phyloP scores from a whole-genome alignment of 75 land plant genomes.

The Cryptomeria japonica region DNA sequence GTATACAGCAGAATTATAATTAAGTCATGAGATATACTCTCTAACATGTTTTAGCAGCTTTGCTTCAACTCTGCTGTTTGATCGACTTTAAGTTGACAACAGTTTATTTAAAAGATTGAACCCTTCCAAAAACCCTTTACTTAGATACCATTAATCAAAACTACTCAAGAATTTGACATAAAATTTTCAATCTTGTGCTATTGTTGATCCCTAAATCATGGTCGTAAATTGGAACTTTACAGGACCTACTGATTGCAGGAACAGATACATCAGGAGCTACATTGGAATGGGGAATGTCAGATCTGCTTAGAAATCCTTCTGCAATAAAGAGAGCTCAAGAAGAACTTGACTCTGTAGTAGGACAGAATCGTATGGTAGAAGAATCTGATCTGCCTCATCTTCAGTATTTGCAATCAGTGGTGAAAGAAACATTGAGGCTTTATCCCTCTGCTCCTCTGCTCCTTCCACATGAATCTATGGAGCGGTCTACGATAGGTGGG shows the following conservation, averaged over 20 bases:
- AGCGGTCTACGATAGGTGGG: conserved; percentile 20
- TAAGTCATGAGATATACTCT: too few species aligned
- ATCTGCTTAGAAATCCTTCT: not conserved
- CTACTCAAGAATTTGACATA: not conserved
- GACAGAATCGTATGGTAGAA: not conserved
- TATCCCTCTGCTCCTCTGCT: conserved; percentile 38
- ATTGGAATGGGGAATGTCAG: conserved; percentile 14
- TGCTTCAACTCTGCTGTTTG: too few species aligned
- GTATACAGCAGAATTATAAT: too few species aligned
- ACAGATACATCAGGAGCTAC: conserved; percentile 9
- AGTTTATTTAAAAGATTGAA: too few species aligned
- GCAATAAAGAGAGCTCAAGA: conserved; percentile 1
- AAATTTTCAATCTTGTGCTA: not conserved
- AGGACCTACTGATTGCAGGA: conserved; percentile 14
- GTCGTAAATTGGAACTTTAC: not conserved
- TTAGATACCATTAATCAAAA: not conserved
- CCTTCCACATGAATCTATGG: conserved; percentile 35
- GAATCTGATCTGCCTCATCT: conserved; percentile 14
- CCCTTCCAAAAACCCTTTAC: too few species aligned
- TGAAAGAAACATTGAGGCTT: conserved; percentile 11
- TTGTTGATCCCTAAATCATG: not conserved
- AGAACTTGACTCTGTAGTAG: conserved; percentile 18
- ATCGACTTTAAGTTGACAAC: too few species aligned
- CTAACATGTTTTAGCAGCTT: too few species aligned
- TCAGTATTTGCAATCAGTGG: conserved; percentile 5